Evolutionary conservation across 805 yeast species (phyloP), one percentile per base, ranked within the genome.

Genomic region (Scheffersomyces spartinae): DNA sequence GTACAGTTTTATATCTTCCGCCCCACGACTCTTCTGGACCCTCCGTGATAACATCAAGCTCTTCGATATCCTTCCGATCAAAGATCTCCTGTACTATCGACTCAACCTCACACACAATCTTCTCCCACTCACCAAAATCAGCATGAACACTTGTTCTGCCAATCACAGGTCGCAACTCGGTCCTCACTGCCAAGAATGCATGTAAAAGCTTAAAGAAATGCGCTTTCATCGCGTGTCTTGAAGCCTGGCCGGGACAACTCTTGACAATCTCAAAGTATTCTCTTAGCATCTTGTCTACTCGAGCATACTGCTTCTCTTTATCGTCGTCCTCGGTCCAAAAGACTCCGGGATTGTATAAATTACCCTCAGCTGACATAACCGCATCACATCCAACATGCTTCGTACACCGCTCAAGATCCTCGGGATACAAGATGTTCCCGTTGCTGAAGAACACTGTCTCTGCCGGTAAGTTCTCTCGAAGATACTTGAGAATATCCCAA

Each of bases 311-410:
- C 36, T 56, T 71, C 12, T 81, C 84, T 14, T 39, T 49, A 27
- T 76, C 71, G 6, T 61, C 53, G 2, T 52, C 41, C 23, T 53
- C 48, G 2, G 68, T 55, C 76, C 74, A 69, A 47, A 91, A 88
- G 1, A 86, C 73, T 5, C 94, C 96, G 1, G 99, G 99, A 42
- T 91, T 91, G 53, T 76, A 81, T 18, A 91, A 57, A 43, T 85
- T 85, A 1, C 95, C 95, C 50, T 91, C 99, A 1, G 98, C 98
- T 21, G 93, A 76, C 98, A 91, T 91, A 10, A 91, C 91, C 0
- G 85, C 95, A 52, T 91, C 96, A 35, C 91, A 80, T 1, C 55
- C 57, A 4, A 83, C 71, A 6, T 57, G 65, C 2, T 61, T 63
- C 22, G 72, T 46, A 47, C 95, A 80, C 33, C 91, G 63, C 1